These are phyloP conservation scores for Pleoardoris graminearum DNA, from an alignment of 2,329 filamentous ascomycete species.

Conservation along the genomic window DNA sequence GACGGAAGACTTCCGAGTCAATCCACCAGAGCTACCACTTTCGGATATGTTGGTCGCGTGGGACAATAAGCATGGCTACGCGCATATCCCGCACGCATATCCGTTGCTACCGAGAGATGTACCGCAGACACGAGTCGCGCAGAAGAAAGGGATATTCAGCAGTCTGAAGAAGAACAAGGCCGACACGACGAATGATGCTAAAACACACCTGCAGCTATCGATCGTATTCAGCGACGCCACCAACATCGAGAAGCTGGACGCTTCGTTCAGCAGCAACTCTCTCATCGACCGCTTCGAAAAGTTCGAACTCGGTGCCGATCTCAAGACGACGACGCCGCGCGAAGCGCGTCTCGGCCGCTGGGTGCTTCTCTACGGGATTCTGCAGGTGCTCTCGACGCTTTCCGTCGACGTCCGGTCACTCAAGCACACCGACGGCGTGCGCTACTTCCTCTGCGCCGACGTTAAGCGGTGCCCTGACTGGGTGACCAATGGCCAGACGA, in stretches of 20 bases:
- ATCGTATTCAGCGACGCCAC: constrained; percentile 48
- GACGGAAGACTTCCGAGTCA: constrained; percentile 45
- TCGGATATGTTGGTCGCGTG: constrained; percentile 68
- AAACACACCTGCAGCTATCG: constrained; percentile 45
- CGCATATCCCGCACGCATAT: constrained; percentile 61
- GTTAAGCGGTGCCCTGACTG: constrained; percentile 45
- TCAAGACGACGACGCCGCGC: constrained; percentile 39
- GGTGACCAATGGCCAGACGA: constrained; percentile 34
- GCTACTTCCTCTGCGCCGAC: constrained; percentile 48
- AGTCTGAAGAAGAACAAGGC: constrained; percentile 42
- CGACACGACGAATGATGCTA: constrained; percentile 40
- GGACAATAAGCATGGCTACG: constrained; percentile 63
- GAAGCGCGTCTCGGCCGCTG: constrained; percentile 51
- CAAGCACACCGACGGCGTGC: constrained; percentile 42
- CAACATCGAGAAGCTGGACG: constrained; percentile 46
- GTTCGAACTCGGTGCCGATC: constrained; percentile 45
- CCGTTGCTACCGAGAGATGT: constrained; percentile 60
- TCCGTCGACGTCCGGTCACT: constrained; percentile 48
- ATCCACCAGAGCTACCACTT: constrained; percentile 60
- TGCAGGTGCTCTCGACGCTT: constrained; percentile 48
- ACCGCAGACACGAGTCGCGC: constrained; percentile 27
- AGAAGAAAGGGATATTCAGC: constrained; percentile 43
- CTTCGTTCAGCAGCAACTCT: constrained; percentile 42
- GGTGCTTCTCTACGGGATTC: constrained; percentile 48
- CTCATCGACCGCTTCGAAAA: constrained; percentile 48